Percentiles rank a stretch among this genome's conserved stretches.
These are phyloP conservation scores for Inga laurina DNA, from an alignment of 306 rosid species.

Conservation along the genomic window DNA sequence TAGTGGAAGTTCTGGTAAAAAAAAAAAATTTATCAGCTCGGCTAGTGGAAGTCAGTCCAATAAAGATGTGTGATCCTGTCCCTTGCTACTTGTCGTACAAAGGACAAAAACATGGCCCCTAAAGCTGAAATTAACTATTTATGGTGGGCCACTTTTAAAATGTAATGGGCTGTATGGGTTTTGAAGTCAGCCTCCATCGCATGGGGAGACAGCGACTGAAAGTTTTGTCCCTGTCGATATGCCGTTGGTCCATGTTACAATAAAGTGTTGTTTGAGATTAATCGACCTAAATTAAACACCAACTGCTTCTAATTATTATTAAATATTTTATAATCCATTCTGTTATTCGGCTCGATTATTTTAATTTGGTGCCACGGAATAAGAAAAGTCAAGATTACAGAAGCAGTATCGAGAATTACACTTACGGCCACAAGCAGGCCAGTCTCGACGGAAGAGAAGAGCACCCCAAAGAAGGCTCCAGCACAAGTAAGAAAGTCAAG, in stretches of 20 bases:
- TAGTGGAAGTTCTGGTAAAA: not conserved
- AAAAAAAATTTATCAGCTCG: no score
- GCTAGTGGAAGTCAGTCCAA: not conserved
- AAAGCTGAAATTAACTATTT: not conserved
- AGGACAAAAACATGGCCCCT: not conserved
- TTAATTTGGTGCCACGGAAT: not conserved
- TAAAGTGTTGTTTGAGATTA: not conserved
- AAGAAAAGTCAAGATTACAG: not conserved
- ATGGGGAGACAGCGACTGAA: not conserved
- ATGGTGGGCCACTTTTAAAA: not conserved
- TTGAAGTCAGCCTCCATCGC: not conserved
- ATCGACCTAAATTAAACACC: not conserved
- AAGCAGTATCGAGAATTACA: not conserved
- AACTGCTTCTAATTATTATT: not conserved
- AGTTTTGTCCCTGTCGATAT: not conserved
- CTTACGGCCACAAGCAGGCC: slow-evolving; percentile 65
- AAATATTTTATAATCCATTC: not conserved
- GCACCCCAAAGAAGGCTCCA: slow-evolving; percentile 59
- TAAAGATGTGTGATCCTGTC: not conserved
- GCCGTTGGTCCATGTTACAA: not conserved
- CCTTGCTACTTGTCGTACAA: not conserved
- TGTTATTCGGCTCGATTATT: not conserved
- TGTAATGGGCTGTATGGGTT: not conserved
- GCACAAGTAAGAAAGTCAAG: slow-evolving; percentile 59
- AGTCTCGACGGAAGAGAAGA: slow-evolving; percentile 55